Evolutionary conservation across 805 yeast genomes (phyloP), one percentile per base, ranked within the genome.

Genomic region (Komagataella ulmi): DNA sequence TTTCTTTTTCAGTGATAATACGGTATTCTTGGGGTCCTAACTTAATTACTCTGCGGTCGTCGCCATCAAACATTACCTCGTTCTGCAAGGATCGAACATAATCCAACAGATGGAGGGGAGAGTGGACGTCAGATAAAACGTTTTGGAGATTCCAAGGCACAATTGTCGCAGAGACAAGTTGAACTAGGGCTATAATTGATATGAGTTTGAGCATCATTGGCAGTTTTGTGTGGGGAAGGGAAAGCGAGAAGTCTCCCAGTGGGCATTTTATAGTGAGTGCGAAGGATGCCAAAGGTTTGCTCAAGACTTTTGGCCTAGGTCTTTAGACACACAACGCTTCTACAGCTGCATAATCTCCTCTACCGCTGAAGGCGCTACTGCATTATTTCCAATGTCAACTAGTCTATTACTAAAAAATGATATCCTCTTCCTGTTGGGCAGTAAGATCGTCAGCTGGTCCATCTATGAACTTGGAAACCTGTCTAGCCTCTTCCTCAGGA

Each of bases 341-440:
- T 19, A 45, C 23, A 3, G 23, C 18, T 17, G 8, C 21, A 17
- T 5, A 17, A 19, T n/a, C 14, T 45, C 5, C 21, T 45, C 17
- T 45, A 14, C 46, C 18, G 46, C 10, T 45, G 18, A 17, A 12
- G 18, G 46, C 46, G n/a, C 14, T 8, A 30, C 18, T 10, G 6
- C 46, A 5, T 12, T 45, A 12, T 19, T 12, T 19, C 21, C 46
- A 45, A n/a, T 19, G 46, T 18, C 46, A 45, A 10, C 21, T 45
- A 45, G 19, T 45, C 46, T 45, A 17, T 18, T 45, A 45, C 54
- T 59, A 68, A 54, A 68, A 68, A 50, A 69, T 69, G 51, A 69
- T 72, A 55, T 69, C 73, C 44, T 63, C 65, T 48, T 69, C 72
- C 17, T 60, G 60, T 54, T 65, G 64, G 10, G 63, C 65, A n/a